Percentiles rank a stretch among this genome's conserved stretches.
Conservation (phyloP, 2,329 filamentous ascomycete genomes). For the Cladophialophora chaetospira region DNA sequence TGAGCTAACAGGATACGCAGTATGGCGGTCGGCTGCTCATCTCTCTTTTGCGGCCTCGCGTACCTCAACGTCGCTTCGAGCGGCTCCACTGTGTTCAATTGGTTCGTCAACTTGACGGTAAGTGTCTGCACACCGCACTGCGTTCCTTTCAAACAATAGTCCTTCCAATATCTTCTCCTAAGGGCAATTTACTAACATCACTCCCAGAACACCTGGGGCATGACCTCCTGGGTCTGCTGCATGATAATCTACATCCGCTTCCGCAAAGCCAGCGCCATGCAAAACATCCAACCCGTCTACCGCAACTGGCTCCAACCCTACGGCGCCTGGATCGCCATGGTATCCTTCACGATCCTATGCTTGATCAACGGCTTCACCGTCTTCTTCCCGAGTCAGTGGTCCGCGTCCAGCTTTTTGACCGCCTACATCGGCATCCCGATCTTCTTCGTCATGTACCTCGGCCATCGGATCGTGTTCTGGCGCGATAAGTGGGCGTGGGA, state of each 20-base stretch:
- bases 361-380: slow-evolving; percentile 75
- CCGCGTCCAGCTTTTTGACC: slow-evolving; percentile 64
- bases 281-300: slow-evolving; percentile 57
- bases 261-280: slow-evolving; percentile 51
- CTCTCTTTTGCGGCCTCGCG: slow-evolving; percentile 63
- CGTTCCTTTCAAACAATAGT: too few relatives aligned
- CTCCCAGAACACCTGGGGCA: slow-evolving; percentile 49
- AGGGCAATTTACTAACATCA: too few relatives aligned
- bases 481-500: slow-evolving; percentile 55
- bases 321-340: slow-evolving; percentile 62
- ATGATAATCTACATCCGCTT: slow-evolving; percentile 62
- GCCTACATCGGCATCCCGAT: slow-evolving; percentile 67
- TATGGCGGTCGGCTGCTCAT: slow-evolving; percentile 58
- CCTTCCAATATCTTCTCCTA: too few relatives aligned
- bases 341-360: slow-evolving; percentile 61
- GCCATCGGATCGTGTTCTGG: slow-evolving; percentile 52
- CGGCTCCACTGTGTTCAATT: slow-evolving; percentile 67
- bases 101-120: slow-evolving; percentile 72
- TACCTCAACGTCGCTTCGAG: slow-evolving; percentile 66
- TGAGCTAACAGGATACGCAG: not conserved
- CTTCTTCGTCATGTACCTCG: slow-evolving; percentile 60
- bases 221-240: slow-evolving; percentile 69
- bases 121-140: too few relatives aligned
- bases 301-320: slow-evolving; percentile 62
- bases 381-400: slow-evolving; percentile 69